Evolutionary conservation across 1,284 basidiomycete genomes (phyloP), one percentile per base, ranked within the genome.

Genomic region (Malassezia sp.): DNA sequence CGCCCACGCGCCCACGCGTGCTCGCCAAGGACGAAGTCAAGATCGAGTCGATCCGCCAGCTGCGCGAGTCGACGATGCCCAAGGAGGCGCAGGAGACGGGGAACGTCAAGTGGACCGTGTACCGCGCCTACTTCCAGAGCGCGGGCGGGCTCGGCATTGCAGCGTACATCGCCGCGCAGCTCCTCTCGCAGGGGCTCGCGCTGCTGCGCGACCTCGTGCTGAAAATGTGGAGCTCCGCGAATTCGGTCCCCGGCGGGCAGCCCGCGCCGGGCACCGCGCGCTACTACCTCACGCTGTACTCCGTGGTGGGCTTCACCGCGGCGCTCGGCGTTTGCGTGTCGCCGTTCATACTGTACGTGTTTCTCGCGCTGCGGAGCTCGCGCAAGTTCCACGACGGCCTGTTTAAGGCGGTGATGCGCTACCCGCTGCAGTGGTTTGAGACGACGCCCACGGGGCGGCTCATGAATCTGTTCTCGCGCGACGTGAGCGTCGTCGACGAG

Each of bases 401-500:
- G 52, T 69, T 66, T 17, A 30, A 52, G 3, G 48, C 57, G 1
- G 57, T 69, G 27, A 42, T 63, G 20, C 57, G 63, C 21, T 56
- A 59, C 27, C 64, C 64, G 3, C 49, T 69, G 20, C 67, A 69
- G 51, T 69, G 64, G 63, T 68, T 68, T 49, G 66, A 68, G 52
- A 60, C 56, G 11, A 63, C 60, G 22, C 59, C 66, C 17, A 63
- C 35, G 33, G 84, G 84, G 8, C 80, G 85, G 34, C 67, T 89
- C 45, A 56, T 69, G 36, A 90, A 90, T 67, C 72, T 93, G 27
- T 96, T 96, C 73, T 86, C 85, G 12, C 80, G 88, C 5, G 91
- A 97, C 66, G 80, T 84, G 34, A 90, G 90, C 63, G 87, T 91
- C 27, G 80, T 89, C 33, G 90, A 95, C 54, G 72, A 71, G 54